Evolutionary conservation across 2,329 filamentous ascomycete genomes (phyloP).

Genomic region (Alternaria gaisen): DNA sequence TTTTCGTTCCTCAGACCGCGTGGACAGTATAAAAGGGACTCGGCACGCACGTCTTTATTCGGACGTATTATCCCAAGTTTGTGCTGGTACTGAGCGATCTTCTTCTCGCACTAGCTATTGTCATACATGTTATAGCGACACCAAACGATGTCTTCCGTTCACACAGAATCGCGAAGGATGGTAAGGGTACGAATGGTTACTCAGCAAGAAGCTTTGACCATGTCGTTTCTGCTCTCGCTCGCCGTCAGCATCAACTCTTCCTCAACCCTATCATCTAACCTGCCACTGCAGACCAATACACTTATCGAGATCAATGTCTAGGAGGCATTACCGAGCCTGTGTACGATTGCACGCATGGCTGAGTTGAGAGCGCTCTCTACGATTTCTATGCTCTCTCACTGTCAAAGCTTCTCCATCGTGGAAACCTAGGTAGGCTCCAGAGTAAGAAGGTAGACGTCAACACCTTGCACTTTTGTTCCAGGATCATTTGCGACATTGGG

Average conservation of each 20-base stretch:
- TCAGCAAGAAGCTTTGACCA: slow-evolving; percentile 1
- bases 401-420: no score
- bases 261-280: neutral
- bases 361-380: neutral
- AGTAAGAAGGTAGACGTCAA: neutral
- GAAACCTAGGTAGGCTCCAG: neutral
- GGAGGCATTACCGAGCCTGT: neutral
- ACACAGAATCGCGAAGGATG: neutral
- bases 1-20: neutral
- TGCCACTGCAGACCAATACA: neutral
- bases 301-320: neutral
- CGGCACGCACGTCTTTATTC: neutral
- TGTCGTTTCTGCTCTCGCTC: neutral
- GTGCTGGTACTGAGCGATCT: neutral
- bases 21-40: neutral
- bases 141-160: neutral
- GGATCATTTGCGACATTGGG: neutral
- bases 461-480: neutral
- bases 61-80: neutral
- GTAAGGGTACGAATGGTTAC: neutral
- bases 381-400: neutral
- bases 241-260: neutral
- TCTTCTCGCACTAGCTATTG: neutral
- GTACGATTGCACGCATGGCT: neutral
- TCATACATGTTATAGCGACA: neutral